A percentile compares a stretch with the other conserved stretches of the same genome.
Conservation (phyloP, 192 early-diverging fungal species). For the Linnemannia exigua region DNA sequence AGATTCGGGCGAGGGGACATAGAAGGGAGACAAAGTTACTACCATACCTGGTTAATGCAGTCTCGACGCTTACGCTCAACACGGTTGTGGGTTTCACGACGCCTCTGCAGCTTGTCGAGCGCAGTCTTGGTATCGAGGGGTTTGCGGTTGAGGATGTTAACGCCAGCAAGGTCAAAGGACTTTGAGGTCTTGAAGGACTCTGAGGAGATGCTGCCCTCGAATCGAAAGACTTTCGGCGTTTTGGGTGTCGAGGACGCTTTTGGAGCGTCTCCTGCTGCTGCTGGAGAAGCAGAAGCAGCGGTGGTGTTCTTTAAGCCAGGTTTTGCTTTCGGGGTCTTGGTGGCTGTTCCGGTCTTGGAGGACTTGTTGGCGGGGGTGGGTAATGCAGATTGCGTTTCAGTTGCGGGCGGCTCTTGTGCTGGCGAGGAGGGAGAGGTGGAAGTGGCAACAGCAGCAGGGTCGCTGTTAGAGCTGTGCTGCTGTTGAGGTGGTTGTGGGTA, state of each 20-base stretch:
- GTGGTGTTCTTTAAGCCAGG: slow-evolving; percentile 11
- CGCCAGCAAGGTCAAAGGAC: slow-evolving; percentile 52
- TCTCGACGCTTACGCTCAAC: slow-evolving; percentile 81
- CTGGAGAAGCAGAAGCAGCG: background rate
- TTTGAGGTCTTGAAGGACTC: slow-evolving; percentile 51
- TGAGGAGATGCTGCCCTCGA: slow-evolving; percentile 52
- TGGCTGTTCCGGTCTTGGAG: slow-evolving; percentile 11
- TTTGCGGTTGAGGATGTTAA: slow-evolving; percentile 46
- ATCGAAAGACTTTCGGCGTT: slow-evolving; percentile 45
- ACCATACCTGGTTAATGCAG: slow-evolving; percentile 71
- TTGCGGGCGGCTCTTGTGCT: background rate
- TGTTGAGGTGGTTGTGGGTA: background rate
- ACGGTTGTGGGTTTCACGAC: slow-evolving; percentile 83
- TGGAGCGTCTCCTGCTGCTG: background rate
- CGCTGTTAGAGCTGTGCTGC: background rate
- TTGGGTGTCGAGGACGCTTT: background rate
- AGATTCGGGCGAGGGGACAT: background rate
- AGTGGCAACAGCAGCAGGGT: background rate
- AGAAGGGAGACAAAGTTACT: background rate
- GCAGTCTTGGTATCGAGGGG: slow-evolving; percentile 30
- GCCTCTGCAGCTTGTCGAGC: slow-evolving; percentile 63
- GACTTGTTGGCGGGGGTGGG: background rate
- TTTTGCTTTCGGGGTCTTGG: slow-evolving; percentile 14
- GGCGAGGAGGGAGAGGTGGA: background rate
- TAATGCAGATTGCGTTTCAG: background rate